Base-by-base conservation (phyloP, 2,329 filamentous ascomycete genomes). In the Westerdykella sp. region DNA sequence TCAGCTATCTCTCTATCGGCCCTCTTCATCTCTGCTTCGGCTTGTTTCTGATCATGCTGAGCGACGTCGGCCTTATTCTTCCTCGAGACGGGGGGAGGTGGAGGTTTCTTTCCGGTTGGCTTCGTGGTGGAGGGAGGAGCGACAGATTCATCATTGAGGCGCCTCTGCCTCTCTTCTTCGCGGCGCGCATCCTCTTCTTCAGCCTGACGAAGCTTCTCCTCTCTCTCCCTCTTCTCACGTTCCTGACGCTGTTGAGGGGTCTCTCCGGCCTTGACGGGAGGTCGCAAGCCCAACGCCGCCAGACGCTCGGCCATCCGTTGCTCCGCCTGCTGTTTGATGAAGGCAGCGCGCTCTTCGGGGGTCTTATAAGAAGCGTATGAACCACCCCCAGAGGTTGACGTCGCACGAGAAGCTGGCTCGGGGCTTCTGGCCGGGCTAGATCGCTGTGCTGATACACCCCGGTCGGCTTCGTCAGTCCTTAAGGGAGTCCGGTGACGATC, bases 301-400 rank as follows among this genome's bases (percentile, higher is more conserved):
- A 98, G 79, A 47, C 93, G 84, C 67, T 97, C 93, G 30, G 93
- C 91, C 85, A 98, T 97, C 46, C 91, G 87, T 63, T 91, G 87
- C 66, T 97, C 90, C 7, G 93, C 94, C 65, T 96, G 91, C 66
- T 96, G 90, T 65, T 94, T 95, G 62, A 97, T 96, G 60, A 94
- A 95, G 5, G 91, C 89, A 30, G 94, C 89, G 43, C 93, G 81
- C 60, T 98, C 91, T 67, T 97, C 90, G 0, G 90, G 85, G 0
- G 90, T 95, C 68, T 86, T 87, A 65, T 93, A 94, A 4, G 87
- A 79, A 2, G 87, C 78, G 62, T 95, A 94, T 1, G 85, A 84
- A 1, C 81, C 79, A 2, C 81, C 79, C 23, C 79, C 68, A 13
- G 72, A 57, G 13, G 76, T 71, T 5, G 75, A 74, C n/a, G 74